A percentile compares a stretch with the other conserved stretches of the same genome.
phyloP scores from a whole-genome alignment of 192 early-diverging fungal genomes.

The Gonapodya sp. region DNA sequence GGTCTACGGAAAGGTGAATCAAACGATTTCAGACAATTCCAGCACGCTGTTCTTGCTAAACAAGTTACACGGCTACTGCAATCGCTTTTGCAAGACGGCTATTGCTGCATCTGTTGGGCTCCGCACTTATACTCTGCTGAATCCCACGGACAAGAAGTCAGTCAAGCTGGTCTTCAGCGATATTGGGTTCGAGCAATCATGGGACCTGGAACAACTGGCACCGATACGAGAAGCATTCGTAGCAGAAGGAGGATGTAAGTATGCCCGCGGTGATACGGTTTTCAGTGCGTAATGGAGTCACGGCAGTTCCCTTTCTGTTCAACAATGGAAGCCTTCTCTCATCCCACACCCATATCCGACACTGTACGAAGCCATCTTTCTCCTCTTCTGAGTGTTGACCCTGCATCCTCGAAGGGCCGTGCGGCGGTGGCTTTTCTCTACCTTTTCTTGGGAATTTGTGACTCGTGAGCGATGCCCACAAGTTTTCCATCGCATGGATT shows the following conservation, averaged over 20 bases:
- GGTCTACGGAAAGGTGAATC: slow-evolving; percentile 72
- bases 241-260: background rate
- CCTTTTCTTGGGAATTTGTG: slow-evolving; percentile 33
- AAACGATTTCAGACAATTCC: background rate
- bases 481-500: background rate
- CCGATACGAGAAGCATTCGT: background rate
- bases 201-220: background rate
- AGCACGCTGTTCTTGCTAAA: background rate
- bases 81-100: slow-evolving; percentile 43
- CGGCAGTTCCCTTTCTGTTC: background rate
- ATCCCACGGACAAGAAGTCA: slow-evolving; percentile 32
- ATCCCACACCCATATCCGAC: background rate
- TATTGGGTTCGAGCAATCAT: slow-evolving; percentile 23
- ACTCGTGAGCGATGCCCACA: slow-evolving; percentile 1
- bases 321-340: slow-evolving; percentile 2
- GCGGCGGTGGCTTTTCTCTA: slow-evolving; percentile 62
- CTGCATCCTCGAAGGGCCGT: slow-evolving; percentile 24
- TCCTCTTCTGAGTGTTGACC: background rate
- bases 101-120: slow-evolving; percentile 73
- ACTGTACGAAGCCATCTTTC: background rate
- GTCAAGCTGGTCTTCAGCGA: slow-evolving; percentile 55
- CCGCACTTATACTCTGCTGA: slow-evolving; percentile 57
- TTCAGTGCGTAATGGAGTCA: too few relatives aligned
- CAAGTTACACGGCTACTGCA: background rate
- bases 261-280: background rate